Percentiles rank a stretch among this genome's conserved stretches.
phyloP scores from a whole-genome alignment of 2,329 filamentous ascomycete species.

The Penicillium sp. region DNA sequence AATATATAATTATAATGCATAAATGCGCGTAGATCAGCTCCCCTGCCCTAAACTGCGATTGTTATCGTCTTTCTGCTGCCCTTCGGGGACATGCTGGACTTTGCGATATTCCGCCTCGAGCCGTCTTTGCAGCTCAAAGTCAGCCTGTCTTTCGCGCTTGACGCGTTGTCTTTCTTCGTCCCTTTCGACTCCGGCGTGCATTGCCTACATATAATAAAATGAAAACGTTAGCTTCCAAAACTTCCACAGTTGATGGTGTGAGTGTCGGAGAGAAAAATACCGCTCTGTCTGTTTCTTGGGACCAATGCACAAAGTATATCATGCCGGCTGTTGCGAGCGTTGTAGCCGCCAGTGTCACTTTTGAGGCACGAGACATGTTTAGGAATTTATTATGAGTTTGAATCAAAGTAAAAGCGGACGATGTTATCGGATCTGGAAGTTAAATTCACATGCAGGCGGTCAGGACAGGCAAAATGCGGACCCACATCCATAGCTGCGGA shows the following conservation, averaged over 20 bases:
- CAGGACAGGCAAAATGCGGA: conserved; percentile 3
- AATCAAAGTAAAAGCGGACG: neutral
- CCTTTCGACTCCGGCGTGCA: conserved; percentile 91
- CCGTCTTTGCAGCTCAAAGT: conserved; percentile 86
- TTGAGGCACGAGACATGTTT: conserved; percentile 85
- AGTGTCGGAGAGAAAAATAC: conserved; percentile 45
- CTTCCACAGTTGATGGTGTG: neutral
- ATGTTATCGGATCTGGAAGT: neutral
- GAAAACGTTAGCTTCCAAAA: conserved; percentile 1
- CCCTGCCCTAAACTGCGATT: conserved; percentile 17
- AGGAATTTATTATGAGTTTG: neutral
- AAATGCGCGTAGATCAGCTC: conserved; percentile 16
- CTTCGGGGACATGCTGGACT: conserved; percentile 70
- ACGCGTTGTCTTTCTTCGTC: conserved; percentile 92
- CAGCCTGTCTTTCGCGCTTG: conserved; percentile 84
- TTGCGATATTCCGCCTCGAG: conserved; percentile 89
- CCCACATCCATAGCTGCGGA: conserved; percentile 3
- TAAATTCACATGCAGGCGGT: neutral
- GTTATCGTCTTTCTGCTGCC: conserved; percentile 24
- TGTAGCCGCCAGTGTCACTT: conserved; percentile 76
- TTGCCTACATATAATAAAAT: conserved; percentile 55
- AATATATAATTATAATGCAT: neutral
- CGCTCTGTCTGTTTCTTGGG: conserved; percentile 77
- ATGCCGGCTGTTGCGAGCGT: conserved; percentile 72
- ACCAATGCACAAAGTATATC: conserved; percentile 81